These are phyloP conservation scores for Ocimum tenuiflorum DNA, from an alignment of 257 asterid genomes.

Conservation along the genomic window DNA sequence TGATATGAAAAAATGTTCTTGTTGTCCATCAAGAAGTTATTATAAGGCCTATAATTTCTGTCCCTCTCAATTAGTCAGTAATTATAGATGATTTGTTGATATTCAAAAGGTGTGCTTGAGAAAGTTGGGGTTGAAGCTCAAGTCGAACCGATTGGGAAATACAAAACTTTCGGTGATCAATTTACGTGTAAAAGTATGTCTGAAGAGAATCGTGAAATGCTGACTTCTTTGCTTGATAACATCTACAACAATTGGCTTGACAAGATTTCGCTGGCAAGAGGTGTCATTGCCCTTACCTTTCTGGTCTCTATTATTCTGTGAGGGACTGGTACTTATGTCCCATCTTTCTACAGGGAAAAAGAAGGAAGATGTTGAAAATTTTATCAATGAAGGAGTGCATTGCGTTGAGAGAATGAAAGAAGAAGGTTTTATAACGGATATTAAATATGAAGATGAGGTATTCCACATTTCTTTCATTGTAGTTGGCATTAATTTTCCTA, in stretches of 20 bases:
- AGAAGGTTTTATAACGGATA: conserved; percentile 67
- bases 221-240: conserved; percentile 52
- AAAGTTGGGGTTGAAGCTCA: conserved; percentile 62
- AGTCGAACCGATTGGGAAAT: conserved; percentile 62
- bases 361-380: conserved; percentile 52
- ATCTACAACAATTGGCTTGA: conserved; percentile 53
- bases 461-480: background rate
- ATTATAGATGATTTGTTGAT: background rate
- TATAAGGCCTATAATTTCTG: background rate
- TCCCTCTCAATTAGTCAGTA: background rate
- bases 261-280: conserved; percentile 48
- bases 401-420: conserved; percentile 54
- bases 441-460: conserved; percentile 79
- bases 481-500: background rate
- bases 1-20: background rate
- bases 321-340: background rate
- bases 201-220: conserved; percentile 65
- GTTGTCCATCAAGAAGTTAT: background rate
- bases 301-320: background rate
- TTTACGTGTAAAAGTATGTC: conserved; percentile 50
- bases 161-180: conserved; percentile 61
- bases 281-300: conserved; percentile 19
- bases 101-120: conserved; percentile 36
- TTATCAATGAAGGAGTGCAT: conserved; percentile 58
- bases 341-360: conserved; percentile 45